A percentile compares a stretch with the other conserved stretches of the same genome.
Conservation (phyloP, 2,329 filamentous ascomycete species). For the Aspergillus sp. region DNA sequence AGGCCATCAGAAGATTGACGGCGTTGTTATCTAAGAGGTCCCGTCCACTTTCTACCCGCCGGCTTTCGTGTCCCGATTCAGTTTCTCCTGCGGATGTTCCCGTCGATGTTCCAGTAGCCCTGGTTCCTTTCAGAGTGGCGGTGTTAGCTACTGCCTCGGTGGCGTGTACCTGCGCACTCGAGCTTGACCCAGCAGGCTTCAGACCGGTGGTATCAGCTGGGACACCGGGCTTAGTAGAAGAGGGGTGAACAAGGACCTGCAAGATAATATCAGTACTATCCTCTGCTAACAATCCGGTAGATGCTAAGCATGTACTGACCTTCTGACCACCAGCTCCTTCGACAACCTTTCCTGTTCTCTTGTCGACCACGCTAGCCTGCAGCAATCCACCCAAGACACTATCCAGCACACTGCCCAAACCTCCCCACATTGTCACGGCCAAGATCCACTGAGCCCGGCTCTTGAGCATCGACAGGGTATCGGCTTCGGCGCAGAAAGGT, state of each 20-base stretch:
- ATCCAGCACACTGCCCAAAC: conserved; percentile 80
- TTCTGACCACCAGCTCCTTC: conserved; percentile 76
- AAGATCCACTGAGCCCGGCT: conserved; percentile 53
- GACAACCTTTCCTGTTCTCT: conserved; percentile 80
- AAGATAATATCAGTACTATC: not conserved
- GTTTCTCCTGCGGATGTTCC: conserved; percentile 16
- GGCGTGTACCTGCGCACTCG: conserved; percentile 27
- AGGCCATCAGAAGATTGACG: conserved; percentile 91
- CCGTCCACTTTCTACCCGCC: conserved; percentile 66
- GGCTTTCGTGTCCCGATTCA: conserved; percentile 55
- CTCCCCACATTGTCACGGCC: conserved; percentile 69
- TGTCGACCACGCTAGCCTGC: conserved; percentile 84
- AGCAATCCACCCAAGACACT: conserved; percentile 82
- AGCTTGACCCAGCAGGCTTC: conserved; percentile 17
- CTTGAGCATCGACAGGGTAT: conserved; percentile 40
- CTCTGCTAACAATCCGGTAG: not conserved
- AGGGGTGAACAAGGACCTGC: conserved; percentile 43
- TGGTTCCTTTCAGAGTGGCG: conserved; percentile 28
- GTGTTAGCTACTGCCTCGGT: conserved; percentile 34
- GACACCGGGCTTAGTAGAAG: conserved; percentile 27
- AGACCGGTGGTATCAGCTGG: conserved; percentile 15
- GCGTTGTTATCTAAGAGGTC: conserved; percentile 91
- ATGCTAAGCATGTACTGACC: conserved; percentile 39
- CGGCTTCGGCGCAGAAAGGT: conserved; percentile 61
- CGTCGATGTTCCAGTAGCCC: conserved; percentile 18